Evolutionary conservation across 257 asterid genomes (phyloP), one percentile per base, ranked within the genome.

Genomic region (Asclepias syriaca): DNA sequence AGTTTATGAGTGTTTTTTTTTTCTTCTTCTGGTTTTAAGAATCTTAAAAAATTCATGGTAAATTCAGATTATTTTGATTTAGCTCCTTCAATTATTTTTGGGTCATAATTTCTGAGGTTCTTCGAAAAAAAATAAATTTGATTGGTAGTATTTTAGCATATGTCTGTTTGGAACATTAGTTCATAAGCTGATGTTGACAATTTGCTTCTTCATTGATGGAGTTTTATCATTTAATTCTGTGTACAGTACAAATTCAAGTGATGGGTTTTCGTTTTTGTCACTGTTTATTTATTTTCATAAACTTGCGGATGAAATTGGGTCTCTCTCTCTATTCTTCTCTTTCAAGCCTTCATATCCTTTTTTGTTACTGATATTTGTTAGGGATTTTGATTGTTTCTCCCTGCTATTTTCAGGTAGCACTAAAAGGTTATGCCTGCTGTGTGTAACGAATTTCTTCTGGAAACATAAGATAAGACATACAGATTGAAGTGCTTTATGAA

Each of bases 371-470:
- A 4, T n/a, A 11, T 21, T 8, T 59, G 56, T 57, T 19, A 10
- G 6, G 22, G 64, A 43, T 70, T 70, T 58, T 68, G 43, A 65
- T 48, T 43, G 66, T 46, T 13, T 11, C 34, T 68, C 45, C 21
- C 73, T 32, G 70, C 73, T 69, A 69, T 65, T 77, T 43, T n/a
- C 86, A 85, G 94, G 90, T 83, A 71, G 68, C 40, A 72, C 51
- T 66, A 66, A 77, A 69, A 70, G 75, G 59, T 66, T 43, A 66
- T 46, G 72, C 34, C 73, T 34, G 68, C 72, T 66, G 59, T 71
- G 66, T 19, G 19, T 24, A 19, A 71, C 69, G 68, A 63, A n/a
- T 75, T 68, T 85, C 37, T 43, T 56, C 81, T 68, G 77, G 71
- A 63, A 63, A 58, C 51, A 66, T 46, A 8, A 22, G 40, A 60